Base-by-base conservation (phyloP, 1,139 yeast genomes). In the Zygoascus hellenicus region DNA sequence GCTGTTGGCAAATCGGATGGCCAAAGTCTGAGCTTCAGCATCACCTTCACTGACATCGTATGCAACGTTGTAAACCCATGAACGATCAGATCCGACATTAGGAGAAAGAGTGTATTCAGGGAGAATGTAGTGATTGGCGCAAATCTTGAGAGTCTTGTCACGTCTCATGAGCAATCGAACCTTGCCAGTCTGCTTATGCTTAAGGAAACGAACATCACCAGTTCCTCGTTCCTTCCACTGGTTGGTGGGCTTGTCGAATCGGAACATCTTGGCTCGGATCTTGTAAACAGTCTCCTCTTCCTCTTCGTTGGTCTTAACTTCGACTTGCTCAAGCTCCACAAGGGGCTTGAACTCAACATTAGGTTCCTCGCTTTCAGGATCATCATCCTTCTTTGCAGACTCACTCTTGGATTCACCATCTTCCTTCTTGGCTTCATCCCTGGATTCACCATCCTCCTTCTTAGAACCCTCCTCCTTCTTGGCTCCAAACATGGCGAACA, bases 181-280 rank as follows among this genome's bases (percentile, higher is more conserved):
- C 73, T 87, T 90, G 50, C 78, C 77, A 50, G 88, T 73, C 53
- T 72, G 72, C 71, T 87, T 88, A 74, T 90, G 96, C 74, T 92
- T 79, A 67, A 92, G 80, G 70, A 92, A 88, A 72, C 90, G 88
- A 61, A 90, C 97, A 65, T 92, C 98, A 61, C 98, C 99, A 40
- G 97, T 89, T 59, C 98, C 98, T 75, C 98, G 86, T 76, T 94
- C 99, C 71, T 94, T 92, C 98, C 99, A 92, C 72, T 92, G 98
- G 64, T 87, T 86, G 43, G 70, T 55, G 38, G 74, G 78, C 52
- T 75, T 76, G 64, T 83, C 86, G 75, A 83, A 92, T 70, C 89
- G 83, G 77, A 92, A 92, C 65, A 92, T 77, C 72, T 92, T 94
- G 59, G 99, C 97, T 67, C 98, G 72, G 49, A 67, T 66, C 64